Percentiles rank a stretch among this genome's conserved stretches.
Evolutionary conservation across 2,329 filamentous ascomycete species (phyloP).

Genomic region (Botrytis medusae): DNA sequence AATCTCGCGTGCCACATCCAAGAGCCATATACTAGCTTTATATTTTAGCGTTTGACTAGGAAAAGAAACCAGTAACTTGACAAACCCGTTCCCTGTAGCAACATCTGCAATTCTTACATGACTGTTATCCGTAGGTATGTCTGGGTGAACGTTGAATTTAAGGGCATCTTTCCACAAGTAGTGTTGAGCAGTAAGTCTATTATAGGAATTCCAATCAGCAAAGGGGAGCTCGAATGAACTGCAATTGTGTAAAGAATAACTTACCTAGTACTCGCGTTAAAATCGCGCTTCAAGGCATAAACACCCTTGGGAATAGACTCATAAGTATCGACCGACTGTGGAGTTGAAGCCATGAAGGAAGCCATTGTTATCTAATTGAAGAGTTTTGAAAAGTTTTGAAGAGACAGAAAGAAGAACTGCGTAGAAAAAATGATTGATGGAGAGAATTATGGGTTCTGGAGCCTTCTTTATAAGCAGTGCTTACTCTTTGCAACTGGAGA

Average conservation of each 20-base stretch:
- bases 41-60: neutral
- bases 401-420: neutral
- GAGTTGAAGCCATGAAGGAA: neutral
- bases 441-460: neutral
- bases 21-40: neutral
- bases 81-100: neutral
- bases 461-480: neutral
- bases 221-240: neutral
- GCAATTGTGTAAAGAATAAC: neutral
- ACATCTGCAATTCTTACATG: neutral
- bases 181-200: neutral
- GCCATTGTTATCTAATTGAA: neutral
- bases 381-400: neutral
- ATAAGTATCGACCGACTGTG: neutral
- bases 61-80: rapidly evolving
- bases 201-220: neutral
- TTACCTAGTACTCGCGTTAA: neutral
- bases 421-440: neutral
- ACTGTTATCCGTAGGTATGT: neutral
- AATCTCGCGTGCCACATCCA: neutral
- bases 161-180: neutral
- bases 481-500: neutral
- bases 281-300: neutral
- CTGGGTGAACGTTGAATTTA: neutral
- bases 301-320: neutral